Evolutionary conservation across 441 rosid species (phyloP).

Genomic region (Erysimum cheiri): DNA sequence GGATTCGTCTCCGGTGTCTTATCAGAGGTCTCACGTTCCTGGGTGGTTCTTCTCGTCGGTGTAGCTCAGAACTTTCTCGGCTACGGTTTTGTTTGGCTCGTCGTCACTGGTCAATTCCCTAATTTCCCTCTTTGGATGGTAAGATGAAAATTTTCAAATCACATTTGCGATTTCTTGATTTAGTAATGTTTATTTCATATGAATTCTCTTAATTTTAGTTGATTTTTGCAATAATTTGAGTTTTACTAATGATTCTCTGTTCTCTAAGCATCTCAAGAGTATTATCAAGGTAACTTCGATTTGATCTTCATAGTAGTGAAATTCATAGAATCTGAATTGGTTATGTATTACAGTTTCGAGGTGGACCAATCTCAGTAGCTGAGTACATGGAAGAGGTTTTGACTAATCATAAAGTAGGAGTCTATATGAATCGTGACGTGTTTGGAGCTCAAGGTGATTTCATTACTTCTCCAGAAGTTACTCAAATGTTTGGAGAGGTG

Average conservation of each 20-base stretch:
- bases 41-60: too few relatives aligned
- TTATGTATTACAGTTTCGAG: constrained; percentile 72
- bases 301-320: background rate
- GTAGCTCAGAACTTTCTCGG: too few relatives aligned
- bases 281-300: constrained; percentile 68
- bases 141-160: too few relatives aligned
- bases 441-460: constrained; percentile 96
- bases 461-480: constrained; percentile 96
- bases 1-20: too few relatives aligned
- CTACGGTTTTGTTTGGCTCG: too few relatives aligned
- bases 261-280: constrained; percentile 87
- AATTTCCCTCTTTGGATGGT: too few relatives aligned
- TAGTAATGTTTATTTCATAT: too few relatives aligned
- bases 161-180: too few relatives aligned
- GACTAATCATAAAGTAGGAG: constrained; percentile 90
- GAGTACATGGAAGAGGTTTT: constrained; percentile 98
- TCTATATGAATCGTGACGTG: constrained; percentile 88
- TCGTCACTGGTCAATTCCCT: constrained; percentile 45
- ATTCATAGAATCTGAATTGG: background rate
- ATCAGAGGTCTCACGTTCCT: too few relatives aligned
- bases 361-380: constrained; percentile 92
- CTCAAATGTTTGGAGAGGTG: constrained; percentile 98
- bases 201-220: too few relatives aligned
- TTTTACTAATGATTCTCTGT: too few relatives aligned
- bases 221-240: too few relatives aligned